Base-by-base conservation (phyloP, 2,329 filamentous ascomycete genomes). In the Lasiodiplodia theobromae region DNA sequence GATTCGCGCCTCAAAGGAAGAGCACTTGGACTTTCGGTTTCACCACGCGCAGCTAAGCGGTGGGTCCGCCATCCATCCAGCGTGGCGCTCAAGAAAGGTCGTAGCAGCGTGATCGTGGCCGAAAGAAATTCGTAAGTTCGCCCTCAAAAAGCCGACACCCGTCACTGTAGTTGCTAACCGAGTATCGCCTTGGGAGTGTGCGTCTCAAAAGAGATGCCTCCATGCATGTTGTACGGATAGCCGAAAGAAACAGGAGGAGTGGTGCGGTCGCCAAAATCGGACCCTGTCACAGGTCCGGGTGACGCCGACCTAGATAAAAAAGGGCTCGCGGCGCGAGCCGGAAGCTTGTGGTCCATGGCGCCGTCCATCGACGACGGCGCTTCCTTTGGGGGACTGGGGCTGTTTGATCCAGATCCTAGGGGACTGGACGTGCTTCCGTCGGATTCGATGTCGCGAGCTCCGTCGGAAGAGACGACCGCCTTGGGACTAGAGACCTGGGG, bases 101-200 rank as follows among this genome's bases (percentile, higher is more conserved):
- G 75, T 78, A 73, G 77, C 70, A 72, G 74, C 73, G 71, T 73
- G 70, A 73, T 78, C 75, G 73, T 78, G 73, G 74, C 73, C 73
- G 65, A 77, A 72, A 70, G 67, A 78, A 72, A 79, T 75, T 79
- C 76, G 76, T 79, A 69, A 75, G 62, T 72, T 72, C 68, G 60
- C 60, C 53, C 63, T 23, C 14, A 14, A 18, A 25, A n/a, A 38
- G 11, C 28, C 60, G 67, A n/a, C 56, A 66, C 62, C 31, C 37
- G 56, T 31, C 44, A 57, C 67, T 37, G 49, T 56, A 51, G 51
- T 65, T 68, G 49, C 62, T 60, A 77, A 25, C 80, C 78, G 66
- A 71, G 76, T 47, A 81, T 80, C 47, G 77, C 76, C 69, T 83
- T 82, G n/a, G 82, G 82, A 3, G 82, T 79, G 62, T 83, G 82